phyloP scores from a whole-genome alignment of 2,329 filamentous ascomycete species.

The Chrysoporthe deuterocubensis region DNA sequence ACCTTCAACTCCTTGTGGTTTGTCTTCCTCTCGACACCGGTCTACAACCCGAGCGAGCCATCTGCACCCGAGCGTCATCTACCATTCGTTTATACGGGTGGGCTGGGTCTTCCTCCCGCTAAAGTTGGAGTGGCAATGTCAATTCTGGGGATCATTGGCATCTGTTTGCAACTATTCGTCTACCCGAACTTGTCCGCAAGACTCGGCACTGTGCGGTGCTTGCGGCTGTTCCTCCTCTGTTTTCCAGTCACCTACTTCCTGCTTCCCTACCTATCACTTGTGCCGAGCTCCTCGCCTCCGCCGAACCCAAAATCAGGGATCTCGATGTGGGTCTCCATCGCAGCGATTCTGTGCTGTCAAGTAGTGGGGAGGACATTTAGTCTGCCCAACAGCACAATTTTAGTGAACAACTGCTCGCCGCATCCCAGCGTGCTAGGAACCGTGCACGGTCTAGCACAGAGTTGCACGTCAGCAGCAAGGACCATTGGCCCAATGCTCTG shows the following conservation, averaged over 20 bases:
- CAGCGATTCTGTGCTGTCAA: constrained; percentile 64
- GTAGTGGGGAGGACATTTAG: constrained; percentile 70
- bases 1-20: constrained; percentile 79
- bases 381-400: constrained; percentile 50
- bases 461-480: constrained; percentile 59
- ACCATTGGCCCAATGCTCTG: constrained; percentile 64
- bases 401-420: constrained; percentile 53
- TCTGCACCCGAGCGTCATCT: constrained; percentile 41
- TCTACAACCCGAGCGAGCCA: constrained; percentile 50
- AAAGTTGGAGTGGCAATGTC: constrained; percentile 79
- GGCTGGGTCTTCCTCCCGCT: constrained; percentile 72
- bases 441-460: constrained; percentile 58
- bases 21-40: constrained; percentile 75
- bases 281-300: constrained; percentile 58
- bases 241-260: constrained; percentile 73
- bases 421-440: constrained; percentile 53
- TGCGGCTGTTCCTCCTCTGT: constrained; percentile 68
- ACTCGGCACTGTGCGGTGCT: constrained; percentile 70
- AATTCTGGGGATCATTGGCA: constrained; percentile 76
- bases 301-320: constrained; percentile 55
- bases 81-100: constrained; percentile 71
- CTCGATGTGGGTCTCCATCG: constrained; percentile 68
- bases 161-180: constrained; percentile 71
- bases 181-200: constrained; percentile 70
- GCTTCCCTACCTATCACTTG: constrained; percentile 71